Percentiles rank a stretch among this genome's conserved stretches.
phyloP scores from a whole-genome alignment of 176 grass and related monocot species.

The Urochloa ruziziensis region DNA sequence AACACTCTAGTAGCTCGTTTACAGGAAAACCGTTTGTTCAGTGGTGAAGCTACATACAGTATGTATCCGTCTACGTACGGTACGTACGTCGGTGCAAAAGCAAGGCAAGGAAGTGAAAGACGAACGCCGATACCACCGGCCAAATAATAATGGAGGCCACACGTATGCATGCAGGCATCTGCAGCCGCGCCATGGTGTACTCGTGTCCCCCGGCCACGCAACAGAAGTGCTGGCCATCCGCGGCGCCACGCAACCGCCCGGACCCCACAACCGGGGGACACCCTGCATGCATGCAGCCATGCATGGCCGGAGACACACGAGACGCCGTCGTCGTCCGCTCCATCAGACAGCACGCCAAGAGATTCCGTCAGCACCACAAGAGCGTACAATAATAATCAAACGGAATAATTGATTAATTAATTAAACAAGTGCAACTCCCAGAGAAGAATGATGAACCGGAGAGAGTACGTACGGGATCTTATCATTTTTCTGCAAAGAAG shows the following conservation, averaged over 20 bases:
- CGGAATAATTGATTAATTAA: neutral
- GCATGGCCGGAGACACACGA: neutral
- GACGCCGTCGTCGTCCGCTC: neutral
- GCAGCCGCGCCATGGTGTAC: neutral
- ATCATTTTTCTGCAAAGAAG: too few species aligned
- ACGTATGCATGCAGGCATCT: neutral
- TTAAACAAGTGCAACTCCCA: neutral
- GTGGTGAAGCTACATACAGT: too few species aligned
- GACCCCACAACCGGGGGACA: constrained; percentile 13
- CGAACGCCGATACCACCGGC: too few species aligned
- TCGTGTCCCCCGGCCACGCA: constrained; percentile 33
- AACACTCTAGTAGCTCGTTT: too few species aligned
- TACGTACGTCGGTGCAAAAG: too few species aligned
- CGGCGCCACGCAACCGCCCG: neutral
- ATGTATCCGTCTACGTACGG: too few species aligned
- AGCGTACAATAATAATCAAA: neutral
- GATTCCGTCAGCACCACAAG: neutral
- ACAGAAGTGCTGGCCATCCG: constrained; percentile 2
- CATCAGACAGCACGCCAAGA: neutral
- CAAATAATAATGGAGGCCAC: constrained; percentile 15
- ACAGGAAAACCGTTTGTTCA: too few species aligned
- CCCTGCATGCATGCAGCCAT: neutral
- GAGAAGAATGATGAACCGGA: neutral
- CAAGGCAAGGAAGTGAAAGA: too few species aligned
- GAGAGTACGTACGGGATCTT: neutral